phyloP scores from a whole-genome alignment of 208 protist genomes.

The Acanthamoeba rhysodes region DNA sequence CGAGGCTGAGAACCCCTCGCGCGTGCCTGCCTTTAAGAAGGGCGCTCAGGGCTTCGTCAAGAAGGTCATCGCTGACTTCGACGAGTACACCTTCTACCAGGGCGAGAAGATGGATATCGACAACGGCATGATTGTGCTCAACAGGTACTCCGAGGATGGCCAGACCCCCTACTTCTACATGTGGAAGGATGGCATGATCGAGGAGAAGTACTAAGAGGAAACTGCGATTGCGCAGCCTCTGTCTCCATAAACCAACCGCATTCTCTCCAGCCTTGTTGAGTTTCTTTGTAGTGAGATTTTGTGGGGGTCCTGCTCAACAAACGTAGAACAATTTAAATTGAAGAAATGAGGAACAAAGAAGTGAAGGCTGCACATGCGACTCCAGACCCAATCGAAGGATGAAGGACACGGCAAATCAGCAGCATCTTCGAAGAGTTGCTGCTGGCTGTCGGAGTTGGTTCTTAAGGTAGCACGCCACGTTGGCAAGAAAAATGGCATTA shows the following conservation, averaged over 20 bases:
- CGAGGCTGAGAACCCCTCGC: constrained; percentile 67
- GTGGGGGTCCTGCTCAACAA: too few relatives aligned
- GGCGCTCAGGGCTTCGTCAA: constrained; percentile 82
- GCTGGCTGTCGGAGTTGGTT: too few relatives aligned
- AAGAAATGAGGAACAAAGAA: too few relatives aligned
- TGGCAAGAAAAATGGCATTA: neutral
- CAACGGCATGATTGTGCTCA: constrained; percentile 80
- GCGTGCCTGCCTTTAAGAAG: constrained; percentile 83
- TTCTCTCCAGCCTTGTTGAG: neutral
- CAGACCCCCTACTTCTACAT: constrained; percentile 78
- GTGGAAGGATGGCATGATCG: constrained; percentile 82
- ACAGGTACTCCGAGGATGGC: constrained; percentile 79
- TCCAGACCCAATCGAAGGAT: too few relatives aligned
- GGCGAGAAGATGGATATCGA: constrained; percentile 84
- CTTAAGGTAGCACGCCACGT: neutral
- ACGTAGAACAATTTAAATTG: too few relatives aligned
- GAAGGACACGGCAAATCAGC: too few relatives aligned
- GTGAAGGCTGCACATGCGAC: too few relatives aligned
- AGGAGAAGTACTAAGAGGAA: constrained; percentile 82
- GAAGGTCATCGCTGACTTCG: constrained; percentile 82
- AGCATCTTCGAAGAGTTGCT: too few relatives aligned
- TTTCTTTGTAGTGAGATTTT: too few relatives aligned
- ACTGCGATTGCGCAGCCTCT: neutral
- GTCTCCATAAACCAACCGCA: neutral
- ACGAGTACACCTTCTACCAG: constrained; percentile 84